phyloP scores from a whole-genome alignment of 2,329 filamentous ascomycete species.

The Beauveria varroae region DNA sequence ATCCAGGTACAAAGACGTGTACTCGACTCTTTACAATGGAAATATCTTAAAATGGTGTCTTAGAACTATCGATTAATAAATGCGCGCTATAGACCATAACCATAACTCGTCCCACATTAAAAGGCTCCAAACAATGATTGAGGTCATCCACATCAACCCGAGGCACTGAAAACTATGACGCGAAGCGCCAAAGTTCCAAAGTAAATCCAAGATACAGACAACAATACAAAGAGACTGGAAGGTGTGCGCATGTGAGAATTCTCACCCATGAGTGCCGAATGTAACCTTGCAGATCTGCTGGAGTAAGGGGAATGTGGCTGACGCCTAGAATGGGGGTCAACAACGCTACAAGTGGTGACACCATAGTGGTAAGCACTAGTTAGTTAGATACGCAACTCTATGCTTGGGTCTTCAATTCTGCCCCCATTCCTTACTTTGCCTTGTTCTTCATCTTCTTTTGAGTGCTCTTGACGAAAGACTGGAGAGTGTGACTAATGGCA shows the following conservation, averaged over 20 bases:
- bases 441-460: background rate
- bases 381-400: background rate
- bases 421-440: background rate
- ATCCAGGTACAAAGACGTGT: background rate
- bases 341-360: background rate
- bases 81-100: too few species aligned
- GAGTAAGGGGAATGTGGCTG: background rate
- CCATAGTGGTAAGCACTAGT: conserved; percentile 7
- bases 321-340: background rate
- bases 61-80: too few species aligned
- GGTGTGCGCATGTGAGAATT: background rate
- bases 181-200: background rate
- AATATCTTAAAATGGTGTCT: too few species aligned
- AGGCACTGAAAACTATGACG: too few species aligned
- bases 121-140: background rate
- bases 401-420: background rate
- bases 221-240: background rate
- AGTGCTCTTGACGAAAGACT: background rate
- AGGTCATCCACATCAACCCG: too few species aligned
- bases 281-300: conserved; percentile 8
- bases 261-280: background rate
- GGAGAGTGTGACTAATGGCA: background rate
- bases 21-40: too few species aligned
- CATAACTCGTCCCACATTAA: background rate
- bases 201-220: background rate